Evolutionary conservation across 495 filamentous ascomycete genomes (phyloP), one percentile per base, ranked within the genome.

Genomic region (Xylaria cubensis): DNA sequence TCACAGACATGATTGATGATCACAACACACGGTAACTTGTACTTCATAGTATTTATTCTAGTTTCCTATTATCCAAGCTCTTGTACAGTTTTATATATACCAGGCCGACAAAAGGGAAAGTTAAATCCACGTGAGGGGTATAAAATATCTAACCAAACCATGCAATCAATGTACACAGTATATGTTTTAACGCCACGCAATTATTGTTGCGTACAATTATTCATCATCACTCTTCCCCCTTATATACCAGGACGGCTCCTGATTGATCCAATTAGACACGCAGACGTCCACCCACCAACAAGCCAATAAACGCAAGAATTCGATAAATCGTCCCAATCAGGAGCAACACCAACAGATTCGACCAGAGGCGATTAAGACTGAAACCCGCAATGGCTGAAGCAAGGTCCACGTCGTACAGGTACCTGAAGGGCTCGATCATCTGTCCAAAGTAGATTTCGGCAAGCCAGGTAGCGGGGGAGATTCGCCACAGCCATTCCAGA

Each of bases 401-500:
- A 46, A 81, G 32, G 10, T 84, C 79, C 51, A 85, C 79, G 53
- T 84, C 63, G 75, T 85, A 84, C 51, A 88, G 72, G 75, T 87
- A 86, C 1, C 66, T 74, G 48, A 87, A 79, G 1, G 86, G 86
- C 53, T 71, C 70, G 19, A 87, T 73, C 67, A 87, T 81, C 73
- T 85, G 78, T 1, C 80, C 82, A 66, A 88, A 85, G 73, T 89
- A 89, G 10, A 84, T 79, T 75, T 90, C 87, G 3, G 86, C 81
- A n/a, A 89, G 80, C 88, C 87, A 90, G 13, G 85, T 85, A 13
- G 82, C 87, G 1, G 88, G 87, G 24, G 80, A 83, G 6, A 75
- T 53, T 15, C 86, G 79, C 87, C 87, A 90, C 34, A 89, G 75
- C 87, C 86, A 89, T 51, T 80, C 83, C 48, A 90, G 50, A 61